These are phyloP conservation scores for Fusarium setosum DNA, from an alignment of 2,329 filamentous ascomycete genomes.

Conservation along the genomic window DNA sequence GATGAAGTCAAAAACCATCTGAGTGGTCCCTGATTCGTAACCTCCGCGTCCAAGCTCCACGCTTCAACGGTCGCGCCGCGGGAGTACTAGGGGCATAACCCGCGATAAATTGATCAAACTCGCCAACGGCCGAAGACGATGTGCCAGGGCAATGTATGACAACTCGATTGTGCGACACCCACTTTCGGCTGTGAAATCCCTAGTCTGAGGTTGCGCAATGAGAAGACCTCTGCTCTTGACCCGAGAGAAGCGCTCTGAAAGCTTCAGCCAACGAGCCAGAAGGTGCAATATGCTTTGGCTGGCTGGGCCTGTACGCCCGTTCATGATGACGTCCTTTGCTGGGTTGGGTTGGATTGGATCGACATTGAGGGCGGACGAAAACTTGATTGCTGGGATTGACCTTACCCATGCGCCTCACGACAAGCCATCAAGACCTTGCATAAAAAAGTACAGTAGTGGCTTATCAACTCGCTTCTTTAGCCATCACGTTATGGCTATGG, in stretches of 20 bases:
- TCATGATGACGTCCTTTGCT: slow-evolving; percentile 29
- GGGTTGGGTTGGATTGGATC: slow-evolving; percentile 21
- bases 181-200: neutral
- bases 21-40: slow-evolving; percentile 33
- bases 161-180: slow-evolving; percentile 40
- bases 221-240: slow-evolving; percentile 3
- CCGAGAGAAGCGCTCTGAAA: slow-evolving; percentile 1
- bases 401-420: slow-evolving; percentile 23
- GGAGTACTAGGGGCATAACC: slow-evolving; percentile 29
- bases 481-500: neutral
- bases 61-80: slow-evolving; percentile 33
- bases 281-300: slow-evolving; percentile 11
- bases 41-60: slow-evolving; percentile 27
- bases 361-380: slow-evolving; percentile 29
- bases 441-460: neutral
- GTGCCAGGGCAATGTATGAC: slow-evolving; percentile 38
- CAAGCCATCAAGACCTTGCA: slow-evolving; percentile 3
- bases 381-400: slow-evolving; percentile 37
- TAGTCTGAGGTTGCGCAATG: neutral
- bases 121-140: slow-evolving; percentile 14
- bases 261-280: neutral
- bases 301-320: slow-evolving; percentile 13
- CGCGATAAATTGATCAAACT: slow-evolving; percentile 22
- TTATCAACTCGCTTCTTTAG: neutral
- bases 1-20: slow-evolving; percentile 31